Evolutionary conservation across 2,329 filamentous ascomycete species (phyloP).

Genomic region (Sporothrix inflata): DNA sequence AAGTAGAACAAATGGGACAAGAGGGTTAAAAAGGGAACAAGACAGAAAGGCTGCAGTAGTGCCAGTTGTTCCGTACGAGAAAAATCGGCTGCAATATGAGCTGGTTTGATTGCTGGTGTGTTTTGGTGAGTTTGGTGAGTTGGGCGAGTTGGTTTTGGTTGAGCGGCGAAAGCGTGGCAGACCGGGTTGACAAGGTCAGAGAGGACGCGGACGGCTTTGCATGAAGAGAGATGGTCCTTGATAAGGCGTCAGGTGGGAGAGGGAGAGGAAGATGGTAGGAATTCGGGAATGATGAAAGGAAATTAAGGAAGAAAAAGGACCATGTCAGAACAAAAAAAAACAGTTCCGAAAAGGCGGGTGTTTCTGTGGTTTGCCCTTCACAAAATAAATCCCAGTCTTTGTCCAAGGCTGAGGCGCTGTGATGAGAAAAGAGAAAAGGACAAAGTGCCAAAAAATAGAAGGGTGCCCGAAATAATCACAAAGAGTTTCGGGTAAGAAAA

Average conservation of each 20-base stretch:
- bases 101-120: not conserved
- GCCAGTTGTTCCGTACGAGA: constrained; percentile 16
- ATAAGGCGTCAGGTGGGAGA: not conserved
- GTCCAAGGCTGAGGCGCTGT: not conserved
- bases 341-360: not conserved
- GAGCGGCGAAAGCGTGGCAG: not conserved
- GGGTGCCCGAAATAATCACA: not conserved
- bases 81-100: not conserved
- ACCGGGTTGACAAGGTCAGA: not conserved
- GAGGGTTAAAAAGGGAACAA: not conserved
- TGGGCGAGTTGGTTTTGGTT: not conserved
- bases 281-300: not conserved
- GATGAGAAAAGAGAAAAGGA: not conserved
- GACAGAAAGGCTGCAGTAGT: constrained; percentile 24
- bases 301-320: not conserved
- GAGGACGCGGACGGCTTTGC: not conserved
- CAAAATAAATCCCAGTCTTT: not conserved
- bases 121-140: not conserved
- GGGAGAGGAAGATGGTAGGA: not conserved
- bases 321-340: not conserved
- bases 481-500: not conserved
- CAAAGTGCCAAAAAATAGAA: not conserved
- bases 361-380: not conserved
- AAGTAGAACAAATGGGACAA: constrained; percentile 2
- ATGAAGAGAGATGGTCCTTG: not conserved